These are phyloP conservation scores for Tubosaeta sp. DNA, from an alignment of 768 basidiomycete species.

Conservation along the genomic window DNA sequence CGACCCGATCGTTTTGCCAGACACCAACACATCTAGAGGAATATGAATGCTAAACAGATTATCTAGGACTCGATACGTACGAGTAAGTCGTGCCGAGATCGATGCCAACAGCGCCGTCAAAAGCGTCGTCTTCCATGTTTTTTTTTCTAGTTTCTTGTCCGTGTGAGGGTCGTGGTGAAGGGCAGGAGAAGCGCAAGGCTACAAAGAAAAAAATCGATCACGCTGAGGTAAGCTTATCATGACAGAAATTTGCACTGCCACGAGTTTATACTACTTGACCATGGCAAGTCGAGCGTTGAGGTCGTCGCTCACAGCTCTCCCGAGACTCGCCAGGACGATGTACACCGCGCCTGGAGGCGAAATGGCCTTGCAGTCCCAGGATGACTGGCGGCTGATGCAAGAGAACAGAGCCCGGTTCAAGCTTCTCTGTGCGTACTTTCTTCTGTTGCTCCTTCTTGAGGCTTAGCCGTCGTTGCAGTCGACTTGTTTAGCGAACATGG, in stretches of 20 bases:
- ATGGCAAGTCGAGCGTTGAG: constrained; percentile 28
- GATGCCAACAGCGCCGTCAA: constrained; percentile 95
- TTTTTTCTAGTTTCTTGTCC: constrained; percentile 40
- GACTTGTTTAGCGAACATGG: constrained; percentile 65
- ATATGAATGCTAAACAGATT: constrained; percentile 21
- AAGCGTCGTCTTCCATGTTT: constrained; percentile 83
- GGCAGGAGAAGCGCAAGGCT: constrained; percentile 13
- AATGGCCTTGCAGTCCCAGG: constrained; percentile 39
- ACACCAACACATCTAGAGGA: constrained; percentile 87
- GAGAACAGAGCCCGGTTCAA: constrained; percentile 51
- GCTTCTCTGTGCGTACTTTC: constrained; percentile 45
- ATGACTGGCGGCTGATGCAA: constrained; percentile 67
- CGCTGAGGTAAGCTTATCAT: constrained; percentile 52
- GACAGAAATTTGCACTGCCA: constrained; percentile 32
- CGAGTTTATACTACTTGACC: constrained; percentile 11
- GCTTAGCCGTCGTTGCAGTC: constrained; percentile 37
- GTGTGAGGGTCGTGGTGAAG: constrained; percentile 34
- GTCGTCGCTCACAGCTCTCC: constrained; percentile 21
- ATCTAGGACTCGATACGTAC: constrained; percentile 40
- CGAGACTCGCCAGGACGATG: constrained; percentile 24
- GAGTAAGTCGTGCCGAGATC: constrained; percentile 98
- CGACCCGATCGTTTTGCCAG: constrained; percentile 99
- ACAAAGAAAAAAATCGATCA: constrained; percentile 38
- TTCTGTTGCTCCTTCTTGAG: constrained; percentile 4
- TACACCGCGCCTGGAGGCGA: constrained; percentile 27